phyloP scores from a whole-genome alignment of 805 yeast genomes.

The Starmerella bacillaris region DNA sequence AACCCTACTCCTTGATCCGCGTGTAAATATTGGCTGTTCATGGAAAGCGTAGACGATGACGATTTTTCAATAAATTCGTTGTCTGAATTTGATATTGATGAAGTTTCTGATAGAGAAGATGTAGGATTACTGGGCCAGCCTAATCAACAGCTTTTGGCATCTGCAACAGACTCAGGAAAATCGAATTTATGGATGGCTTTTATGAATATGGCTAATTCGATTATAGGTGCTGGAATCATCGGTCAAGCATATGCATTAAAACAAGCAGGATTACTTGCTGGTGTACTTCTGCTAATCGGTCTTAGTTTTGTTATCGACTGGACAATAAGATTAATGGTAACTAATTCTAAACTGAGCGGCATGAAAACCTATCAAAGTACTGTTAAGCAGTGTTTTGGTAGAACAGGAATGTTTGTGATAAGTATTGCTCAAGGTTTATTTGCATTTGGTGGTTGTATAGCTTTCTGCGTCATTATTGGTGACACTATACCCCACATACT shows the following conservation, averaged over 20 bases:
- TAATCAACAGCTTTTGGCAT: conserved; percentile 12
- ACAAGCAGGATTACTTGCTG: conserved; percentile 65
- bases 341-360: conserved; percentile 63
- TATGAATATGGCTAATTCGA: conserved; percentile 93
- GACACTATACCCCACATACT: conserved; percentile 88
- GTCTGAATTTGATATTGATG: neutral
- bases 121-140: conserved; percentile 18
- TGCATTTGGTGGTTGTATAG: conserved; percentile 89
- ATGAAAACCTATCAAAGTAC: conserved; percentile 71
- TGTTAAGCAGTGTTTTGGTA: conserved; percentile 63
- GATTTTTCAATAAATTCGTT: neutral
- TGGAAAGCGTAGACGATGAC: neutral
- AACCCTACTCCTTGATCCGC: no score
- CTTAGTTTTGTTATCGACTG: conserved; percentile 68
- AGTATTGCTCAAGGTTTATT: conserved; percentile 66
- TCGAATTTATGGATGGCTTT: conserved; percentile 70
- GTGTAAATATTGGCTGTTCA: no score
- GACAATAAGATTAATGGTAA: conserved; percentile 60
- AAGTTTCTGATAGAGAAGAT: conserved; percentile 3
- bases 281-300: conserved; percentile 39
- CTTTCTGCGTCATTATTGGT: conserved; percentile 85
- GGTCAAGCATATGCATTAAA: conserved; percentile 82
- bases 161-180: conserved; percentile 20
- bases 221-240: conserved; percentile 87
- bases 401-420: conserved; percentile 45